Evolutionary conservation across 139 green algal species (phyloP).

Genomic region (Microglena sp.): DNA sequence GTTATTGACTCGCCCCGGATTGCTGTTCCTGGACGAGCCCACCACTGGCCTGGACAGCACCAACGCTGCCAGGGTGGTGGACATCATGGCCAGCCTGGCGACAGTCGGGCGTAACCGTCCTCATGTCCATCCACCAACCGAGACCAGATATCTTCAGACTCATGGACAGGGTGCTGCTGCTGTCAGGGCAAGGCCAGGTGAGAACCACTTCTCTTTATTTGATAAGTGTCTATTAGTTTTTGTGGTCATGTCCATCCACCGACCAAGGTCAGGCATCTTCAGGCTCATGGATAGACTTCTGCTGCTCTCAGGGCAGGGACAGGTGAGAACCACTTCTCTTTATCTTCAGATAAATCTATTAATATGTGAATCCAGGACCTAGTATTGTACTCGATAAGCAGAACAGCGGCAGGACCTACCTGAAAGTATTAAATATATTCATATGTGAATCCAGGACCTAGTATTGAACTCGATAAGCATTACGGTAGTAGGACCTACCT

Average conservation of each 20-base stretch:
- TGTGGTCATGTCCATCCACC: constrained; percentile 56
- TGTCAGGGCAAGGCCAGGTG: constrained; percentile 39
- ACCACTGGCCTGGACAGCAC: constrained; percentile 59
- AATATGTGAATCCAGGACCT: too few relatives aligned
- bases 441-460: too few relatives aligned
- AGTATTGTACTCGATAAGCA: too few relatives aligned
- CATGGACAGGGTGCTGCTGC: constrained; percentile 48
- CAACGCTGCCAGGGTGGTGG: constrained; percentile 55
- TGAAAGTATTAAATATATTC: too few relatives aligned
- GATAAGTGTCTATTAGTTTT: too few relatives aligned
- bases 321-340: constrained; percentile 21
- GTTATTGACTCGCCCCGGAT: constrained; percentile 48
- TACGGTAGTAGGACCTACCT: too few relatives aligned
- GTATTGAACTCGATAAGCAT: too few relatives aligned
- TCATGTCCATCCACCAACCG: constrained; percentile 62
- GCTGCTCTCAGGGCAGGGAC: constrained; percentile 38
- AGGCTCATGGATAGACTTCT: constrained; percentile 44
- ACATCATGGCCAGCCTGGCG: constrained; percentile 46
- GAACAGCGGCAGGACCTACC: too few relatives aligned
- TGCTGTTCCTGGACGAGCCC: constrained; percentile 78
- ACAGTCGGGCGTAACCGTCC: constrained; percentile 31
- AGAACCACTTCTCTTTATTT: neutral
- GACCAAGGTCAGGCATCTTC: constrained; percentile 56
- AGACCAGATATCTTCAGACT: constrained; percentile 51
- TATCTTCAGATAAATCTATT: too few relatives aligned